These are phyloP conservation scores for Botryotinia narcissicola DNA, from an alignment of 2,329 filamentous ascomycete species.

Conservation along the genomic window DNA sequence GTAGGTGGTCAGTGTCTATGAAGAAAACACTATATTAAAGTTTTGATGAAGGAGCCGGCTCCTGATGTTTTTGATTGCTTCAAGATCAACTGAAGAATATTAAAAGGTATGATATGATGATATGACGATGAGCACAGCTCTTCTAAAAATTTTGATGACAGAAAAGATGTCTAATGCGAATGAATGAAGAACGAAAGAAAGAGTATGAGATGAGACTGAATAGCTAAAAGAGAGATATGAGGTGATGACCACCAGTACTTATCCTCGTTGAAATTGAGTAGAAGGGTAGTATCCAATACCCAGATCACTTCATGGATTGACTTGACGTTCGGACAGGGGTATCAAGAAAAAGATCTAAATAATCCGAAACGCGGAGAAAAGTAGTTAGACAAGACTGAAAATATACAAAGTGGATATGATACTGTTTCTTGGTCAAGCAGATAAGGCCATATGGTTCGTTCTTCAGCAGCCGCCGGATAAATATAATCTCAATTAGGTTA, in stretches of 20 bases:
- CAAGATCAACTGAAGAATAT: constrained; percentile 26
- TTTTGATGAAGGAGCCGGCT: constrained; percentile 36
- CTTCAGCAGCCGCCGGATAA: constrained; percentile 34
- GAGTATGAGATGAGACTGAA: constrained; percentile 32
- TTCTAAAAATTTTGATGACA: constrained; percentile 32
- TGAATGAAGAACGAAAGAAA: constrained; percentile 29
- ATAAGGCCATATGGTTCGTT: constrained; percentile 36
- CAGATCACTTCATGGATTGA: constrained; percentile 6
- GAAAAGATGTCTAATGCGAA: constrained; percentile 28
- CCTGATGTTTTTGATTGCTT: constrained; percentile 27
- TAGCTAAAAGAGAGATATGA: constrained; percentile 23
- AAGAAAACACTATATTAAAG: constrained; percentile 34
- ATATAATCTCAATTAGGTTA: constrained; percentile 24
- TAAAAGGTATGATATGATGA: constrained; percentile 35
- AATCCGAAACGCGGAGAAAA: constrained; percentile 37
- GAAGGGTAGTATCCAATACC: constrained; percentile 16
- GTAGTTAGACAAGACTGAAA: constrained; percentile 21
- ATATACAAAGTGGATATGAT: constrained; percentile 24
- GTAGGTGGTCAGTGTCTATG: constrained; percentile 24
- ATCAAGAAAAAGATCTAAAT: constrained; percentile 22
- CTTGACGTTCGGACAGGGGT: neutral
- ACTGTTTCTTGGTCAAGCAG: constrained; percentile 39
- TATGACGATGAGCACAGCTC: constrained; percentile 33
- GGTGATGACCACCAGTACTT: constrained; percentile 31
- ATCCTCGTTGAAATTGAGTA: constrained; percentile 29